Conservation (phyloP, 352 stramenopile genomes). For the Phytophthora citrophthora region DNA sequence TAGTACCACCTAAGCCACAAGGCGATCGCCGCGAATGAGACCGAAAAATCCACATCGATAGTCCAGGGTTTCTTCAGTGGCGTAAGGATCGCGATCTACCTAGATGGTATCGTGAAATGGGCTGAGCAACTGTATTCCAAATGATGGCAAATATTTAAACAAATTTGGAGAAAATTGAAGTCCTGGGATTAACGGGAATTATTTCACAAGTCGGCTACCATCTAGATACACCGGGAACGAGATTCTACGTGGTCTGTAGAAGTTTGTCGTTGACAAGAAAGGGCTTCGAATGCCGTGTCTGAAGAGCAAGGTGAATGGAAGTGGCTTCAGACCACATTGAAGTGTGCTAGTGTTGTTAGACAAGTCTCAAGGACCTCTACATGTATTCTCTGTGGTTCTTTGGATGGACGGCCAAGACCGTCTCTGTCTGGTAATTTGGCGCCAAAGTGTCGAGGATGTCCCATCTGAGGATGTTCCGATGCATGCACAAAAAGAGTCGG, state of each 20-base stretch:
- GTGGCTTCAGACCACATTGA: constrained; percentile 29
- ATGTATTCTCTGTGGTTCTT: background rate
- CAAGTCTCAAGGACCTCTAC: constrained; percentile 1
- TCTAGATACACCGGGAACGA: background rate
- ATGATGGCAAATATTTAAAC: no score
- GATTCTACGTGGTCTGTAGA: constrained; percentile 18
- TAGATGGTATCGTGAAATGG: background rate
- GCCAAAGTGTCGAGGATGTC: background rate
- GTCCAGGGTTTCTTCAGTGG: constrained; percentile 10
- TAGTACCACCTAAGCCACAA: background rate
- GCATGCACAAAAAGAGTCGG: constrained; percentile 18
- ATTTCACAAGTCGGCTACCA: background rate
- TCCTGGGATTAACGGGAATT: background rate
- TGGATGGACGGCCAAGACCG: background rate
- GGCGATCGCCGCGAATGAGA: constrained; percentile 9
- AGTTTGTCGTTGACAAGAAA: constrained; percentile 31
- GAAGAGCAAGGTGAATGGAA: constrained; percentile 1
- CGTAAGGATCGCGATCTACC: background rate
- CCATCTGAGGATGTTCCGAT: constrained; percentile 19
- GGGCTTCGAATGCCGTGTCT: constrained; percentile 5
- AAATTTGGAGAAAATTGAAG: no score
- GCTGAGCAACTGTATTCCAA: background rate
- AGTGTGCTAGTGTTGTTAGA: constrained; percentile 13
- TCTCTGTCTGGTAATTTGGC: background rate
- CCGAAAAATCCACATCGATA: constrained; percentile 18